Evolutionary conservation across 768 basidiomycete genomes (phyloP), one percentile per base, ranked within the genome.

Genomic region (Termitomyces sp.): DNA sequence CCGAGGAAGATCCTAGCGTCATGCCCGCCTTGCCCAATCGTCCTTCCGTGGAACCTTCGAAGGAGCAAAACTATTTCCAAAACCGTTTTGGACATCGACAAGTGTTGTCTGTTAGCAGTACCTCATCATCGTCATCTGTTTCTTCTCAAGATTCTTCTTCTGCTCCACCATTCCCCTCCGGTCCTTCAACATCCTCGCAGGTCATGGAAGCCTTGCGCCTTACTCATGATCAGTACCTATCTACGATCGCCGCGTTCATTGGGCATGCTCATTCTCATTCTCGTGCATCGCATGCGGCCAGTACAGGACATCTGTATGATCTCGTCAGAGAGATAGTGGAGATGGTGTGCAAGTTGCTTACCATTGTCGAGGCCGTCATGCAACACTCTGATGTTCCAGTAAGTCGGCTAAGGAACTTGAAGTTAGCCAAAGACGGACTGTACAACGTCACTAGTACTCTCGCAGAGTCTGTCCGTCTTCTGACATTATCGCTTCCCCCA

Each of bases 191-290:
- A 22, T 75, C 84, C 45, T 69, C 77, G 2, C 85, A 90, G 63
- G 81, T 91, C 5, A 77, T 88, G 70, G 86, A 87, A 55, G 84
- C 87, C 7, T 77, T 97, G 44, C 83, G 88, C n/a, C 71, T 76
- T 58, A 90, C 90, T 14, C 93, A 97, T 66, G 94, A 97, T 65
- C 82, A 88, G 47, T 89, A 95, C 63, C 77, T 98, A 11, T 96
- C 93, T 5, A 90, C 93, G 19, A 93, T 97, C 65, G 95, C 97
- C 21, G 96, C 95, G 6, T 94, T 99, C 68, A 97, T 99, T 63
- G 96, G 95, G 1, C 94, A 98, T 66, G 90, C 93, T 1, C 96
- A 98, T 64, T 90, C 91, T 15, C 91, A 98, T 75, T 87, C 90
- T 21, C 85, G 91, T 44, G 77, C 82, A 40, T 91, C 91, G 28